A percentile compares a stretch with the other conserved stretches of the same genome.
Evolutionary conservation across 306 rosid species (phyloP).

Genomic region (Sicyos edulis): DNA sequence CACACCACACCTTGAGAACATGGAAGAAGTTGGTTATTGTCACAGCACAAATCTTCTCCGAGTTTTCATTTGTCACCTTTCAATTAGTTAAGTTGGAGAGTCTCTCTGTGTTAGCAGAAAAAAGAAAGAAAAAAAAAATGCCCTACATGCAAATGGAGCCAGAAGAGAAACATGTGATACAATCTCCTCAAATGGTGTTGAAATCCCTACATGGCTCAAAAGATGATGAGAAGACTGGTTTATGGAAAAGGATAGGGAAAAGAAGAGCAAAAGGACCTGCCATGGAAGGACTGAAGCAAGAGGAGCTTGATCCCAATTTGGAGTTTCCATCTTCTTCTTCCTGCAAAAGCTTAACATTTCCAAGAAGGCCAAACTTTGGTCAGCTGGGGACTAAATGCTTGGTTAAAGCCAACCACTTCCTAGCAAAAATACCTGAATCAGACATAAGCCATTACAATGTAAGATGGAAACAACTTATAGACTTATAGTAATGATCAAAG

Average conservation of each 20-base stretch:
- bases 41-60: neutral
- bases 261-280: slow-evolving; percentile 15
- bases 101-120: neutral
- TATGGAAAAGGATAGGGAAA: slow-evolving; percentile 13
- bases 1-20: slow-evolving; percentile 11
- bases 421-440: slow-evolving; percentile 47
- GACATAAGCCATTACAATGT: slow-evolving; percentile 45
- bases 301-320: slow-evolving; percentile 11
- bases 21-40: slow-evolving; percentile 8
- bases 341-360: slow-evolving; percentile 1
- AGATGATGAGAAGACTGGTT: slow-evolving; percentile 8
- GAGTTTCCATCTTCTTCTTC: slow-evolving; percentile 17
- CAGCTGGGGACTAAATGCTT: slow-evolving; percentile 41
- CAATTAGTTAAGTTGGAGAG: neutral
- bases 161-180: slow-evolving; percentile 13
- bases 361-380: slow-evolving; percentile 12
- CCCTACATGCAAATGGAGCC: slow-evolving; percentile 19
- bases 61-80: neutral
- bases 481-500: neutral
- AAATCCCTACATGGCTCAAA: slow-evolving; percentile 5
- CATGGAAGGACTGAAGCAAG: slow-evolving; percentile 7
- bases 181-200: slow-evolving; percentile 12
- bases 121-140: slow-evolving; percentile 1
- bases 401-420: slow-evolving; percentile 54
- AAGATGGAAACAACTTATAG: neutral